Conservation (phyloP, 768 basidiomycete species). For the Termitomyces sp. region DNA sequence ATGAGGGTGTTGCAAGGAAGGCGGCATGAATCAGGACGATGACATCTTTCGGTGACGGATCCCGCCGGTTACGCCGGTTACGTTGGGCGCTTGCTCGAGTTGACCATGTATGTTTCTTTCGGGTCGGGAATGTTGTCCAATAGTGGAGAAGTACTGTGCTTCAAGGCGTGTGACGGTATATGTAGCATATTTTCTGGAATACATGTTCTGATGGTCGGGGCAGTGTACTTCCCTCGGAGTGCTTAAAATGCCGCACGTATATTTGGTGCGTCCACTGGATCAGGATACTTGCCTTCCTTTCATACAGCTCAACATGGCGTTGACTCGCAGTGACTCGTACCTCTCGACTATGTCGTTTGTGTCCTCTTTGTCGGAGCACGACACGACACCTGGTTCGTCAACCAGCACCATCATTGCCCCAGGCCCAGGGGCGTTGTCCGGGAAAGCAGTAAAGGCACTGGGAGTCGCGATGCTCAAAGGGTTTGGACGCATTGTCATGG, state of each 20-base stretch:
- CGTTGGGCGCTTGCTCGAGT: background rate
- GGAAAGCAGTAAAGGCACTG: constrained; percentile 46
- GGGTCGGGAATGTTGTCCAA: background rate
- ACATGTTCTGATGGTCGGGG: background rate
- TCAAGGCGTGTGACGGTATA: background rate
- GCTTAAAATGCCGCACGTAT: background rate
- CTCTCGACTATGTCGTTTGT: constrained; percentile 3
- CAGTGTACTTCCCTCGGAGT: background rate
- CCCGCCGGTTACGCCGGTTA: no score
- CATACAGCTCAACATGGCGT: background rate
- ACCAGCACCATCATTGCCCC: constrained; percentile 17
- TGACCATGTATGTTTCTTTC: background rate
- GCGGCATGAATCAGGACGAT: background rate
- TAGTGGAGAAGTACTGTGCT: background rate
- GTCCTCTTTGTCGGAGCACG: constrained; percentile 5
- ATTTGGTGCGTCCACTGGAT: background rate
- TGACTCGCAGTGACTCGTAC: background rate
- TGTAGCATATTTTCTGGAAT: background rate
- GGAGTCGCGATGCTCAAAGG: constrained; percentile 47
- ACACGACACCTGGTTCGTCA: constrained; percentile 14
- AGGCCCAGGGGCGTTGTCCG: constrained; percentile 32
- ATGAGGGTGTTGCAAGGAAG: background rate
- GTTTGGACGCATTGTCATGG: constrained; percentile 28
- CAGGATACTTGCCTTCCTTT: background rate
- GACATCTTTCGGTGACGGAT: background rate